Percentiles rank a stretch among this genome's conserved stretches.
phyloP scores from a whole-genome alignment of 345 rosid genomes.

The Erodium maritimum region DNA sequence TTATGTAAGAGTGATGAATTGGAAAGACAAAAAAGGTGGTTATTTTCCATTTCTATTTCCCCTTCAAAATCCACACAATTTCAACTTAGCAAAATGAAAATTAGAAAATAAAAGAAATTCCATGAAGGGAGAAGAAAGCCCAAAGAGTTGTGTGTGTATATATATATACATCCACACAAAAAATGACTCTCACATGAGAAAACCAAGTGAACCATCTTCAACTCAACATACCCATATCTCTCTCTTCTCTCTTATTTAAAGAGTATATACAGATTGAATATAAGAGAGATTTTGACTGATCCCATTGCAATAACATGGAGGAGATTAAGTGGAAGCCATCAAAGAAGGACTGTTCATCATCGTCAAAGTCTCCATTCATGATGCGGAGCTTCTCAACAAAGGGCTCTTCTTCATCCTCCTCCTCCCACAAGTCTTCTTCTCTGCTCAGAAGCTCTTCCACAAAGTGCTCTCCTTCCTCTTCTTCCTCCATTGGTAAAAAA shows the following conservation, averaged over 20 bases:
- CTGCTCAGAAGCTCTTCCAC: neutral
- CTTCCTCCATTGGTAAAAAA: slow-evolving; percentile 54
- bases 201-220: slow-evolving; percentile 1
- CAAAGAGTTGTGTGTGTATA: too few relatives aligned
- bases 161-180: too few relatives aligned
- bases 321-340: neutral
- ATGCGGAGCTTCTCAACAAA: neutral
- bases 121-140: too few relatives aligned
- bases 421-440: neutral
- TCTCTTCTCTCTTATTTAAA: neutral
- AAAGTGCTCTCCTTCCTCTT: slow-evolving; percentile 27
- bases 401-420: neutral
- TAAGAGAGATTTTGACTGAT: too few relatives aligned
- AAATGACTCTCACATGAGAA: slow-evolving; percentile 6
- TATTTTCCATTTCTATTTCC: too few relatives aligned
- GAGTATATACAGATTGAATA: neutral
- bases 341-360: neutral
- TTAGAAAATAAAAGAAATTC: too few relatives aligned
- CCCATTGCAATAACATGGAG: neutral
- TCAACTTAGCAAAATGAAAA: too few relatives aligned
- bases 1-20: too few relatives aligned
- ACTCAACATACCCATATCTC: too few relatives aligned
- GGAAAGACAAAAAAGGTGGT: too few relatives aligned
- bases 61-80: too few relatives aligned
- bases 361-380: neutral